These are phyloP conservation scores for Cryoendolithus antarcticus DNA, from an alignment of 2,329 filamentous ascomycete genomes.

Conservation along the genomic window DNA sequence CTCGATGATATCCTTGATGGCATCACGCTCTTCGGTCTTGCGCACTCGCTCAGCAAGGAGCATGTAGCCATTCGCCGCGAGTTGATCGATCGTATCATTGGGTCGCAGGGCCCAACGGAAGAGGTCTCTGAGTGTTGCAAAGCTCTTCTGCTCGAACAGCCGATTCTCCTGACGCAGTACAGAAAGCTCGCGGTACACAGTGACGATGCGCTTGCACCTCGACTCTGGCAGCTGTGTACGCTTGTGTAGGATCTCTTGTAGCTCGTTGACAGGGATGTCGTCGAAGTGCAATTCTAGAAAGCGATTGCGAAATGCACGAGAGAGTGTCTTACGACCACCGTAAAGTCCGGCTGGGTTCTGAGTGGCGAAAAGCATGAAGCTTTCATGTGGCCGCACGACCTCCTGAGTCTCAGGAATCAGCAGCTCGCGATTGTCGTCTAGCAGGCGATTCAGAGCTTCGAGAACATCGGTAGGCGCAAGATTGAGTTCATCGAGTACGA, in stretches of 20 bases:
- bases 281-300: slow-evolving; percentile 97
- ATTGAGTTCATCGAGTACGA: slow-evolving; percentile 94
- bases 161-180: slow-evolving; percentile 78
- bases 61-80: slow-evolving; percentile 92
- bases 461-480: slow-evolving; percentile 92
- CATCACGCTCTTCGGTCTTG: slow-evolving; percentile 72
- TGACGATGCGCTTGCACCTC: slow-evolving; percentile 81
- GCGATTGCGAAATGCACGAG: slow-evolving; percentile 87
- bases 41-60: slow-evolving; percentile 86
- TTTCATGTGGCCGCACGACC: slow-evolving; percentile 76
- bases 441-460: slow-evolving; percentile 84
- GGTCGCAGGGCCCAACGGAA: slow-evolving; percentile 87
- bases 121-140: slow-evolving; percentile 87
- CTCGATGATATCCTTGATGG: slow-evolving; percentile 81
- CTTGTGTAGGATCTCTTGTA: slow-evolving; percentile 82
- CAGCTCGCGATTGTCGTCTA: slow-evolving; percentile 93
- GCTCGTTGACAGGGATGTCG: slow-evolving; percentile 88
- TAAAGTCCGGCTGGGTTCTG: slow-evolving; percentile 95
- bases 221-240: slow-evolving; percentile 82
- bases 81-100: slow-evolving; percentile 73
- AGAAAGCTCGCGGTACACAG: slow-evolving; percentile 87
- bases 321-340: slow-evolving; percentile 84
- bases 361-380: slow-evolving; percentile 96
- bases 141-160: slow-evolving; percentile 93
- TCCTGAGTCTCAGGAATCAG: slow-evolving; percentile 96